Percentiles rank a stretch among this genome's conserved stretches.
Conservation (phyloP, 2,329 filamentous ascomycete species). For the Lasiodiplodia theobromae region DNA sequence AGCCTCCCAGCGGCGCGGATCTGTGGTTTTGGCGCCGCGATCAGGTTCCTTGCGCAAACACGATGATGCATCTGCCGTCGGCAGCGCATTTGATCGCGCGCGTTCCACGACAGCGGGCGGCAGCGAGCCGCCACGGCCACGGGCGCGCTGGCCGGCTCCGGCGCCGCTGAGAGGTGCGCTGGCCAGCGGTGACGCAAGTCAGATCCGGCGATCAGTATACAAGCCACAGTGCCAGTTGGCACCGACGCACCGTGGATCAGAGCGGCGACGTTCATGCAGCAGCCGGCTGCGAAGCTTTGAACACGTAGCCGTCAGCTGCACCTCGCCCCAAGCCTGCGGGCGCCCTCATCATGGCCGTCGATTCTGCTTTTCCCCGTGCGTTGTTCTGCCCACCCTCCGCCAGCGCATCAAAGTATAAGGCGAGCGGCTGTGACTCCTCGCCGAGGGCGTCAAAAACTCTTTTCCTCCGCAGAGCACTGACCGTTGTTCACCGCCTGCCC, state of each 20-base stretch:
- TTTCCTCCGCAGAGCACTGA: slow-evolving; percentile 42
- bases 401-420: slow-evolving; percentile 25
- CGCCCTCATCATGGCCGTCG: slow-evolving; percentile 11
- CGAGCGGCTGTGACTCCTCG: slow-evolving; percentile 32
- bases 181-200: slow-evolving; percentile 26
- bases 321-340: neutral
- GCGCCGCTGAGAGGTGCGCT: slow-evolving; percentile 15
- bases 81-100: neutral
- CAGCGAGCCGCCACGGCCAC: neutral
- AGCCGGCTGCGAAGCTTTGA: slow-evolving; percentile 28
- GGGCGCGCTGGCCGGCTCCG: neutral
- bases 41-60: neutral
- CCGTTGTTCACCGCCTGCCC: slow-evolving; percentile 48
- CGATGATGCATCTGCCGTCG: neutral
- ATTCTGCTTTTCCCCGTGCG: slow-evolving; percentile 32
- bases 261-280: slow-evolving; percentile 21
- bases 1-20: neutral
- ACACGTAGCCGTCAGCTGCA: slow-evolving; percentile 32
- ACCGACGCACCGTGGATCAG: slow-evolving; percentile 34
- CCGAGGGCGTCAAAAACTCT: slow-evolving; percentile 39
- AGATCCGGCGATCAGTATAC: slow-evolving; percentile 31
- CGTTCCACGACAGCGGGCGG: slow-evolving; percentile 10
- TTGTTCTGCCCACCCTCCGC: slow-evolving; percentile 16
- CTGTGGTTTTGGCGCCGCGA: neutral
- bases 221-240: slow-evolving; percentile 46